Conservation (phyloP, 2,329 filamentous ascomycete species). For the Didymella segeticola region DNA sequence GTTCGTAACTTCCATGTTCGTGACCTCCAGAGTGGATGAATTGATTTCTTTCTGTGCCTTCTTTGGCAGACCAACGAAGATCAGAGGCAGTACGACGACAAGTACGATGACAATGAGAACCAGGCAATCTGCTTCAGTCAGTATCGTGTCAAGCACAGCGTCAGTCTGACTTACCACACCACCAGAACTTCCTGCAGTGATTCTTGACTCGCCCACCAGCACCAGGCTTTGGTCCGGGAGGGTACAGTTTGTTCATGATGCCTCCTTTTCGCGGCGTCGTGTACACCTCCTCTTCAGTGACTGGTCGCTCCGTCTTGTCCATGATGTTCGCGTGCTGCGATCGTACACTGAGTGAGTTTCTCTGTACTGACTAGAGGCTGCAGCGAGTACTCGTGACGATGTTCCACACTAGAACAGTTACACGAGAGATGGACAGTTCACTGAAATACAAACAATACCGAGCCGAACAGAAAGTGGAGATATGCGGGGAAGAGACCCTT, state of each 20-base stretch:
- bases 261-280: constrained; percentile 33
- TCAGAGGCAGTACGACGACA: constrained; percentile 63
- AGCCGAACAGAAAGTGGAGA: constrained; percentile 19
- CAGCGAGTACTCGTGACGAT: background rate
- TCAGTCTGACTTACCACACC: constrained; percentile 41
- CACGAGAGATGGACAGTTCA: constrained; percentile 2
- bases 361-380: background rate
- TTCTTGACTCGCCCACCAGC: constrained; percentile 44
- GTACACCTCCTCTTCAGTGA: constrained; percentile 26
- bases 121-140: constrained; percentile 51
- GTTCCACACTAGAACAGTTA: background rate
- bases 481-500: constrained; percentile 40
- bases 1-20: constrained; percentile 58
- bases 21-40: constrained; percentile 59
- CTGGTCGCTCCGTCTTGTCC: constrained; percentile 26
- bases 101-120: constrained; percentile 58
- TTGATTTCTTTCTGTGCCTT: constrained; percentile 64
- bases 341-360: background rate
- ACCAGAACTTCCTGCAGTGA: constrained; percentile 49
- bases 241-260: constrained; percentile 43
- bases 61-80: constrained; percentile 66
- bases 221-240: constrained; percentile 41
- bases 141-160: background rate
- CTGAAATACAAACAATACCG: constrained; percentile 16
- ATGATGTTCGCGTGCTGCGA: constrained; percentile 22